These are phyloP conservation scores for Neurospora tetrasperma DNA, from an alignment of 495 filamentous ascomycete genomes.

Conservation along the genomic window DNA sequence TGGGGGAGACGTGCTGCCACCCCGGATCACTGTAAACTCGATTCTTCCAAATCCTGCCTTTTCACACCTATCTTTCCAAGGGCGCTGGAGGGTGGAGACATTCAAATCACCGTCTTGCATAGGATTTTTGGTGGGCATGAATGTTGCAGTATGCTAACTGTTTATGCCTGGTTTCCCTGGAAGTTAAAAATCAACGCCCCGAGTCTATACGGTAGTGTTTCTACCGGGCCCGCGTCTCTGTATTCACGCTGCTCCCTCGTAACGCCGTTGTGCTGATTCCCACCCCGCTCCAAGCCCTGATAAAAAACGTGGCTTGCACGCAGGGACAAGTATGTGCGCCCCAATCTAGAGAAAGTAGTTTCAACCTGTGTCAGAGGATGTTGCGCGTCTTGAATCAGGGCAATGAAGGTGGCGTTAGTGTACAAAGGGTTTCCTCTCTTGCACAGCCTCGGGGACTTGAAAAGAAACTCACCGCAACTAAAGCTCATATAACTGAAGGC, in stretches of 20 bases:
- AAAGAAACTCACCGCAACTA: background rate
- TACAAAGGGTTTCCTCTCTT: background rate
- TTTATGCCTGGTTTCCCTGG: no score
- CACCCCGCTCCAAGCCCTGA: background rate
- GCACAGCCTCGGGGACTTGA: background rate
- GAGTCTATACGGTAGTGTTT: background rate
- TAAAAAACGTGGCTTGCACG: background rate
- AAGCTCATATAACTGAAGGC: background rate
- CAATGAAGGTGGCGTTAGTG: background rate
- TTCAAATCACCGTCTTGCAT: no score
- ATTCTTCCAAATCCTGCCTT: no score
- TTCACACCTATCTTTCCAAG: no score
- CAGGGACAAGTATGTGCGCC: background rate
- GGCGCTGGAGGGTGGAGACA: no score
- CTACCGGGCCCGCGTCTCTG: background rate
- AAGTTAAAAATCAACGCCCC: no score
- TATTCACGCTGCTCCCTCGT: background rate
- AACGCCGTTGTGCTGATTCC: background rate
- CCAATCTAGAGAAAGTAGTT: background rate
- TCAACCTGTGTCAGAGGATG: background rate
- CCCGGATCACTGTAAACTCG: no score
- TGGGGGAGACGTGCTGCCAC: no score
- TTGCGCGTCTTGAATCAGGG: background rate
- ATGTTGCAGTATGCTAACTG: no score
- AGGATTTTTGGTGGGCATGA: no score